A percentile compares a stretch with the other conserved stretches of the same genome.
Conservation (phyloP, 768 basidiomycete species). For the Baorangia bicolor region DNA sequence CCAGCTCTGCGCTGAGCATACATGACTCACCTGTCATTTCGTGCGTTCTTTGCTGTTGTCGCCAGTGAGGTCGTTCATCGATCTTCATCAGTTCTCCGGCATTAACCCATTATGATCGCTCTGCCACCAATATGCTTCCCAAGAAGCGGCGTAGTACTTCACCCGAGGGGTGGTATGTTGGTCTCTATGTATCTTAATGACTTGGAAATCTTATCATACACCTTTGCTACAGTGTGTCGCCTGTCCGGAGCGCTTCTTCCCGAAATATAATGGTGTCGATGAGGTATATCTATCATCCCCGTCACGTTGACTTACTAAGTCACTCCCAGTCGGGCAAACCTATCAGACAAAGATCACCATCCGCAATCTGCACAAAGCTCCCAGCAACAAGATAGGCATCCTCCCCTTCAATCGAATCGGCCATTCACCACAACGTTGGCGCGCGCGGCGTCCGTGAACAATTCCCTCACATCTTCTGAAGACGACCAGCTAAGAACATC, state of each 20-base stretch:
- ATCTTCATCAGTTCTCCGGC: conserved; percentile 28
- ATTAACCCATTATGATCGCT: conserved; percentile 26
- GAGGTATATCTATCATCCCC: conserved; percentile 20
- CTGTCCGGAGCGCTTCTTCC: conserved; percentile 15
- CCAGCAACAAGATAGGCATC: conserved; percentile 13
- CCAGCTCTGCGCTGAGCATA: conserved; percentile 28
- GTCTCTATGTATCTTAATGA: not conserved
- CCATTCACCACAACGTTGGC: conserved; percentile 4
- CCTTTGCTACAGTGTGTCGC: conserved; percentile 10
- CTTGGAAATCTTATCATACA: conserved; percentile 11
- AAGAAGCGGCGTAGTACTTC: conserved; percentile 35
- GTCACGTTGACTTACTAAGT: conserved; percentile 7
- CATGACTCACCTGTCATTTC: conserved; percentile 30
- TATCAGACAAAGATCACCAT: conserved; percentile 19
- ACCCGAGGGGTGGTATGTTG: conserved; percentile 29
- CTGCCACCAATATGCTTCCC: conserved; percentile 31
- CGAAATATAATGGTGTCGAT: conserved; percentile 25
- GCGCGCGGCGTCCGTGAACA: conserved; percentile 18
- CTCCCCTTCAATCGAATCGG: conserved; percentile 4
- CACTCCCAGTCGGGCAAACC: conserved; percentile 21
- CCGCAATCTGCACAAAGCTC: conserved; percentile 8
- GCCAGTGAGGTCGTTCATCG: conserved; percentile 13
- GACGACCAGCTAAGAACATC: conserved; percentile 30
- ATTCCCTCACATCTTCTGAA: conserved; percentile 27
- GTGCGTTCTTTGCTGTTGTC: conserved; percentile 27